phyloP scores from a whole-genome alignment of 345 rosid species.

The Brassica incana region DNA sequence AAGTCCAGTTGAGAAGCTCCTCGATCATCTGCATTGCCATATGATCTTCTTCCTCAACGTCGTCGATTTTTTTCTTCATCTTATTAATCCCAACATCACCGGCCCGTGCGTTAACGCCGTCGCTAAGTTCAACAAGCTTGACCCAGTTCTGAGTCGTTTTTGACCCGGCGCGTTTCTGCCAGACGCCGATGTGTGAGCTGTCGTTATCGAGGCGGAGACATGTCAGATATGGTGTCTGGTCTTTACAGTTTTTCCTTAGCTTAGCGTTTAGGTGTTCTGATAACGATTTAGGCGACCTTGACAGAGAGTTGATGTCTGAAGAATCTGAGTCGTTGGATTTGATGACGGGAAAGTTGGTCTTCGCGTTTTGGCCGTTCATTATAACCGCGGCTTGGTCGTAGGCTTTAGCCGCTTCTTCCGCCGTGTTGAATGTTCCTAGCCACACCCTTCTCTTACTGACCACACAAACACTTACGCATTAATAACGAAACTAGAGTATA shows the following conservation, averaged over 20 bases:
- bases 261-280: conserved; percentile 53
- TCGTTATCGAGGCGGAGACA: conserved; percentile 71
- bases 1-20: conserved; percentile 63
- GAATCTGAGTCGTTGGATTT: conserved; percentile 24
- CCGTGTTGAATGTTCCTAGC: conserved; percentile 82
- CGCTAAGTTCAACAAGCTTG: conserved; percentile 63
- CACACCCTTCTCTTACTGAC: conserved; percentile 75
- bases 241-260: conserved; percentile 57
- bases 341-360: conserved; percentile 61
- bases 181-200: conserved; percentile 69
- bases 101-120: conserved; percentile 18
- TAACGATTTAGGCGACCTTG: background rate
- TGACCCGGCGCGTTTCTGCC: conserved; percentile 72
- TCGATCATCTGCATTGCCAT: conserved; percentile 79
- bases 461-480: background rate
- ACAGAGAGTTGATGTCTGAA: conserved; percentile 13
- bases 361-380: conserved; percentile 73
- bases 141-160: conserved; percentile 62
- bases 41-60: conserved; percentile 52
- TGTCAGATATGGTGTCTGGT: conserved; percentile 59
- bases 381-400: conserved; percentile 69
- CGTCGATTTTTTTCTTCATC: conserved; percentile 22
- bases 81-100: background rate
- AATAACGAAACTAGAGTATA: background rate
- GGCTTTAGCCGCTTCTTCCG: conserved; percentile 73